Percentiles rank a stretch among this genome's conserved stretches.
These are phyloP conservation scores for Apiospora sp. DNA, from an alignment of 2,329 filamentous ascomycete species.

Conservation along the genomic window DNA sequence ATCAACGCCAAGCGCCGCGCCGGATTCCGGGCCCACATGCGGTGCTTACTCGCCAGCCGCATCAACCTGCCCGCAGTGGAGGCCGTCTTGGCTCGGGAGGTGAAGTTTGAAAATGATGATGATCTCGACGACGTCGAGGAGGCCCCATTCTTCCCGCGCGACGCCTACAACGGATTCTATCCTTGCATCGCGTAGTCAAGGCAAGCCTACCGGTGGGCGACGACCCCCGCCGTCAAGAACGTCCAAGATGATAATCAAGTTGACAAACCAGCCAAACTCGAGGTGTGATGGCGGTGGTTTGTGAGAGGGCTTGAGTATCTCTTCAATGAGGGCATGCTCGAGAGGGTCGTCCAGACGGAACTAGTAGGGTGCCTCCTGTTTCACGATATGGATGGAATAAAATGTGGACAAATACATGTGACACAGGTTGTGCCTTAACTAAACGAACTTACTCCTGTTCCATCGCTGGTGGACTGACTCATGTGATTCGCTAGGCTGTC, in stretches of 20 bases:
- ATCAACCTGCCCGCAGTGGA: not conserved
- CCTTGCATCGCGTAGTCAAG: not conserved
- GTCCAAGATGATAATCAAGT: not conserved
- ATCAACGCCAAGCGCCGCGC: not conserved
- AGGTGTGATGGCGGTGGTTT: not conserved
- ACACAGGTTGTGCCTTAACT: not conserved
- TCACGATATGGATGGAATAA: not conserved
- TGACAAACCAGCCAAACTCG: not conserved
- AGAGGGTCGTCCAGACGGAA: not conserved
- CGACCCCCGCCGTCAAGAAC: not conserved
- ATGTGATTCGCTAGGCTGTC: not conserved
- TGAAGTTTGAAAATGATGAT: not conserved
- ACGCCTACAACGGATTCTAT: not conserved
- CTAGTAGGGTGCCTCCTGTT: not conserved
- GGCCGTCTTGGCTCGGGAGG: not conserved
- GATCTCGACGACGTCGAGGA: not conserved
- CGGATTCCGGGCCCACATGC: not conserved
- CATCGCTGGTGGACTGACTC: no score
- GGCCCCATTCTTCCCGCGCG: not conserved
- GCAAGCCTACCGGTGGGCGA: not conserved
- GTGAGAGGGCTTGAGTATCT: not conserved
- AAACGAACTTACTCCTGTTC: no score
- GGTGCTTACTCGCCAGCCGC: not conserved
- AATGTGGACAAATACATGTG: not conserved
- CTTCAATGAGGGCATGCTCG: not conserved